phyloP scores from a whole-genome alignment of 768 basidiomycete genomes.

The Amanita inopinata region DNA sequence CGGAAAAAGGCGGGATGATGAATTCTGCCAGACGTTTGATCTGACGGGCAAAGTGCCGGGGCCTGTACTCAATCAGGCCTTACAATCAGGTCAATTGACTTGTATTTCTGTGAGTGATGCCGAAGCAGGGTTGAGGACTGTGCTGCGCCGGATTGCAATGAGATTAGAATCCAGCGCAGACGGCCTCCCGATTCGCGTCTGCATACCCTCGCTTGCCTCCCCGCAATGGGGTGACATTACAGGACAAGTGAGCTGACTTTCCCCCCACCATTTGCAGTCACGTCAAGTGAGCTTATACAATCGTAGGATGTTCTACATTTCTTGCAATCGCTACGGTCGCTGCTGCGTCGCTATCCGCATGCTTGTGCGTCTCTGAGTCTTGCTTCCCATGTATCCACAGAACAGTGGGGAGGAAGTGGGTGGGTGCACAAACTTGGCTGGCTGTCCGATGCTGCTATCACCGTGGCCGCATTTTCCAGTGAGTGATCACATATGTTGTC shows the following conservation, averaged over 20 bases:
- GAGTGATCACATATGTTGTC: slow-evolving; percentile 11
- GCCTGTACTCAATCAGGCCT: slow-evolving; percentile 35
- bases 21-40: slow-evolving; percentile 67
- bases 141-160: slow-evolving; percentile 19
- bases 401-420: slow-evolving; percentile 49
- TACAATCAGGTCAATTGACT: slow-evolving; percentile 27
- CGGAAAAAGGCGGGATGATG: slow-evolving; percentile 39
- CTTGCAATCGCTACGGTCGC: slow-evolving; percentile 52
- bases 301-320: slow-evolving; percentile 62
- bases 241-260: slow-evolving; percentile 34
- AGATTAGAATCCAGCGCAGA: slow-evolving; percentile 19
- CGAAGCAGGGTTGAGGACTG: slow-evolving; percentile 10
- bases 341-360: slow-evolving; percentile 47
- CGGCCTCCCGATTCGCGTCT: slow-evolving; percentile 42
- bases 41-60: slow-evolving; percentile 53
- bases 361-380: slow-evolving; percentile 63
- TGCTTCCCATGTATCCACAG: slow-evolving; percentile 50
- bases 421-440: slow-evolving; percentile 78
- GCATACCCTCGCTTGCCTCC: slow-evolving; percentile 53
- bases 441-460: slow-evolving; percentile 68
- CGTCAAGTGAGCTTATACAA: neutral
- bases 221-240: slow-evolving; percentile 60
- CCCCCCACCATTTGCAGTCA: neutral
- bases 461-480: slow-evolving; percentile 75
- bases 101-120: slow-evolving; percentile 18